Evolutionary conservation across 208 protist species (phyloP).

Genomic region (Leishmania gerbilli): DNA sequence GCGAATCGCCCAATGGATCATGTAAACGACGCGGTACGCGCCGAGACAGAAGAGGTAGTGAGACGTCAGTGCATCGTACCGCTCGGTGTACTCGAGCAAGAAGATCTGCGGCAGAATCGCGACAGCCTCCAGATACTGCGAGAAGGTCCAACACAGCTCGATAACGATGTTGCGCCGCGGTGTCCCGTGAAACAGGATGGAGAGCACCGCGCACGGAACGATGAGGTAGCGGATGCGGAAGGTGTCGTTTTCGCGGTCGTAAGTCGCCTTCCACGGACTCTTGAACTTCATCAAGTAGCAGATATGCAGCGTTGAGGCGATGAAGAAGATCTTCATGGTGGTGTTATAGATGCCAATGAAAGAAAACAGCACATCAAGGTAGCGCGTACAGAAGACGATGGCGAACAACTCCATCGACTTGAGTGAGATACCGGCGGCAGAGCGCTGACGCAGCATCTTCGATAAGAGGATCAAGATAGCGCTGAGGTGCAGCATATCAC

Average conservation of each 20-base stretch:
- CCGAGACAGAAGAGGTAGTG: slow-evolving; percentile 96
- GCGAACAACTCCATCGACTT: slow-evolving; percentile 95
- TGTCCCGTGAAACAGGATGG: slow-evolving; percentile 66
- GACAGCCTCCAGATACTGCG: slow-evolving; percentile 96
- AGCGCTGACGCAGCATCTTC: slow-evolving; percentile 92
- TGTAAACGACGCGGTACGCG: slow-evolving; percentile 94
- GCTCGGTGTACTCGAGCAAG: slow-evolving; percentile 93
- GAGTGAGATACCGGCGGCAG: slow-evolving; percentile 92
- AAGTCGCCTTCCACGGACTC: slow-evolving; percentile 91
- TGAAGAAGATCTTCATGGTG: slow-evolving; percentile 96
- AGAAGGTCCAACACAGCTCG: slow-evolving; percentile 95
- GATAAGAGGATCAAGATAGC: slow-evolving; percentile 92
- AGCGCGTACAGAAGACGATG: slow-evolving; percentile 94
- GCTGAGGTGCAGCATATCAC: slow-evolving; percentile 94
- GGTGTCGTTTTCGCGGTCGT: slow-evolving; percentile 91
- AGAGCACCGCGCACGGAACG: slow-evolving; percentile 71
- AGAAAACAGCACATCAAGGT: slow-evolving; percentile 91
- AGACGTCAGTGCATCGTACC: slow-evolving; percentile 93
- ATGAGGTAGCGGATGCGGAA: slow-evolving; percentile 92
- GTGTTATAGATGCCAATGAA: slow-evolving; percentile 92
- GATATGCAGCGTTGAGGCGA: slow-evolving; percentile 85
- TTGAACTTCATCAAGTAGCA: slow-evolving; percentile 93
- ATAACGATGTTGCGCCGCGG: slow-evolving; percentile 42
- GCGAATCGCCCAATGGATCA: slow-evolving; percentile 95
- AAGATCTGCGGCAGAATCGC: slow-evolving; percentile 97